phyloP scores from a whole-genome alignment of 1,139 yeast species.

The Saccharomyces hybrid region DNA sequence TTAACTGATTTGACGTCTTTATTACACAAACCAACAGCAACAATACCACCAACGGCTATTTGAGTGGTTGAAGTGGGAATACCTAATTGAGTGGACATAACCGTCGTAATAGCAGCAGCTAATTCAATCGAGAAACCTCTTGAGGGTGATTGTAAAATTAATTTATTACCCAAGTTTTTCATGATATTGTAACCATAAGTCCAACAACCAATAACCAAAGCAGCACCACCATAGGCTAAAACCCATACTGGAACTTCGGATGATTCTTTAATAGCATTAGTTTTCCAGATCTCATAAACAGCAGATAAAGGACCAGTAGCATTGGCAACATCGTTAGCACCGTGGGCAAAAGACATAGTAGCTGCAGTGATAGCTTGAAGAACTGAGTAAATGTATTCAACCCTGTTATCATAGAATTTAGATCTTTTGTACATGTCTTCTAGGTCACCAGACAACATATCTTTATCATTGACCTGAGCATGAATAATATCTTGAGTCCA shows the following conservation, averaged over 20 bases:
- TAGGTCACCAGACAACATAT: conserved; percentile 35
- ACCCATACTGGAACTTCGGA: conserved; percentile 67
- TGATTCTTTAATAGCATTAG: conserved; percentile 42
- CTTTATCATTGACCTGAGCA: conserved; percentile 36
- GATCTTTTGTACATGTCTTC: conserved; percentile 48
- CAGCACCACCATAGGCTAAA: conserved; percentile 58
- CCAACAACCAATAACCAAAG: conserved; percentile 66
- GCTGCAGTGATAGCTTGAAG: conserved; percentile 69
- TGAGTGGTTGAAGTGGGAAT: conserved; percentile 76
- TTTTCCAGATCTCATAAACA: conserved; percentile 54
- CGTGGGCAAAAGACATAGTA: conserved; percentile 77
- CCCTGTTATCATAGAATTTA: conserved; percentile 61
- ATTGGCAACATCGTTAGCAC: conserved; percentile 73
- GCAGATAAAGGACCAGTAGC: conserved; percentile 74
- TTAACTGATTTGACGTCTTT: conserved; percentile 55
- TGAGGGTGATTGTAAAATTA: conserved; percentile 71
- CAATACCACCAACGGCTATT: conserved; percentile 75
- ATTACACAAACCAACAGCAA: conserved; percentile 69
- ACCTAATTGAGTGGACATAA: conserved; percentile 64
- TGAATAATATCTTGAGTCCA: conserved; percentile 56
- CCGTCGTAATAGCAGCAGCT: conserved; percentile 71
- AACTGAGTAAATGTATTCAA: conserved; percentile 63
- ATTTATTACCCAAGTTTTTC: conserved; percentile 64
- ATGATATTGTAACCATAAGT: conserved; percentile 66
- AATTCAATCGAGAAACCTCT: conserved; percentile 75